These are phyloP conservation scores for Pleoardoris graminearum DNA, from an alignment of 2,329 filamentous ascomycete genomes.

Conservation along the genomic window DNA sequence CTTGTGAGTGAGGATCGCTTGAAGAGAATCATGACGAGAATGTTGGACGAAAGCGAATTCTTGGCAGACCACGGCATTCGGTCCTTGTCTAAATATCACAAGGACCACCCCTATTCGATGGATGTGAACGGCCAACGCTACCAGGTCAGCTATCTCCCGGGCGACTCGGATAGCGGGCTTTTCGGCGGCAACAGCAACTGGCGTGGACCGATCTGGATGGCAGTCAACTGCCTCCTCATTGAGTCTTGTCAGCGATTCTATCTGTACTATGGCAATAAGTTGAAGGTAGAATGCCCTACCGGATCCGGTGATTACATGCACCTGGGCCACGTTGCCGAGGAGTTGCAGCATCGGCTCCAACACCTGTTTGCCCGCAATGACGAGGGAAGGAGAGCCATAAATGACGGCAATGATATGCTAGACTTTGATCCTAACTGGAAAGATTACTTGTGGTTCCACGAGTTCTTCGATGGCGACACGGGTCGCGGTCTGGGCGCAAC, in stretches of 20 bases:
- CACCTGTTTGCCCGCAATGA: slow-evolving; percentile 86
- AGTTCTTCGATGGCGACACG: slow-evolving; percentile 93
- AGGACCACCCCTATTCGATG: slow-evolving; percentile 90
- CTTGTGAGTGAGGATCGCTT: slow-evolving; percentile 93
- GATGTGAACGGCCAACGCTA: slow-evolving; percentile 91
- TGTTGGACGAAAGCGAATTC: slow-evolving; percentile 95
- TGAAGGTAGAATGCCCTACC: slow-evolving; percentile 91
- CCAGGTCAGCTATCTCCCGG: slow-evolving; percentile 84
- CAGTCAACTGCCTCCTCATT: slow-evolving; percentile 91
- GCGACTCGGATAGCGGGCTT: slow-evolving; percentile 93
- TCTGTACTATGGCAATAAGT: slow-evolving; percentile 88
- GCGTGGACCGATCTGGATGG: slow-evolving; percentile 92
- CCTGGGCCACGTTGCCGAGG: slow-evolving; percentile 89
- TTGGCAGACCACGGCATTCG: slow-evolving; percentile 87
- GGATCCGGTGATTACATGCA: slow-evolving; percentile 96
- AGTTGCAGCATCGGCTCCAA: slow-evolving; percentile 91
- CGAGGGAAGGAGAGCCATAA: slow-evolving; percentile 85
- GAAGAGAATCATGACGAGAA: slow-evolving; percentile 82
- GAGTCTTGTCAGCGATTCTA: slow-evolving; percentile 95
- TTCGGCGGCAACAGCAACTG: slow-evolving; percentile 99
- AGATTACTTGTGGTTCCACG: slow-evolving; percentile 92
- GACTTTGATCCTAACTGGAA: slow-evolving; percentile 94
- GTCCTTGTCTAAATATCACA: slow-evolving; percentile 88
- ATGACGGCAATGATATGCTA: slow-evolving; percentile 79
- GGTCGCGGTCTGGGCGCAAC: slow-evolving; percentile 88